Conservation (phyloP, 2,329 filamentous ascomycete genomes). For the Verticillium zaregamsianum region DNA sequence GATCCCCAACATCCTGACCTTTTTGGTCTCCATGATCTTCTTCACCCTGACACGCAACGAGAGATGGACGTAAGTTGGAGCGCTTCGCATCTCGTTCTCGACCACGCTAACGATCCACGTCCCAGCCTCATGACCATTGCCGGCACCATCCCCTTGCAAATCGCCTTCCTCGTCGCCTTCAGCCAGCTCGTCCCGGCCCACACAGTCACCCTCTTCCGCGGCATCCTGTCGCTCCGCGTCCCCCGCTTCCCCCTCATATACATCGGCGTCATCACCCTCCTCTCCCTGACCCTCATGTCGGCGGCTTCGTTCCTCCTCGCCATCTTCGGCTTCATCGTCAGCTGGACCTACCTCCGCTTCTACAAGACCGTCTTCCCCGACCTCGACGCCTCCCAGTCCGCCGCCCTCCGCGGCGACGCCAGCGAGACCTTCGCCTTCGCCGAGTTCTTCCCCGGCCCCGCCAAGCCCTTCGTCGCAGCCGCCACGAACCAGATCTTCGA, state of each 20-base stretch:
- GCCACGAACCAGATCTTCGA: constrained; percentile 73
- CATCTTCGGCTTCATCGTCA: constrained; percentile 75
- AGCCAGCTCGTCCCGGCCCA: constrained; percentile 97
- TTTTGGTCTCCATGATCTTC: constrained; percentile 69
- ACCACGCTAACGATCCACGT: constrained; percentile 14
- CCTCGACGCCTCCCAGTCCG: constrained; percentile 57
- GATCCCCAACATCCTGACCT: constrained; percentile 74
- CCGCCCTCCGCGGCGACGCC: constrained; percentile 77
- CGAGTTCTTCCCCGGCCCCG: constrained; percentile 85
- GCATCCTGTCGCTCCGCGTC: constrained; percentile 83
- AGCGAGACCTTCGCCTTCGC: constrained; percentile 96
- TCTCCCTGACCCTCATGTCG: constrained; percentile 53
- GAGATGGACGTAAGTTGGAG: constrained; percentile 60
- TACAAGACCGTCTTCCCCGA: constrained; percentile 75
- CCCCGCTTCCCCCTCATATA: constrained; percentile 66
- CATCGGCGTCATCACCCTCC: constrained; percentile 68
- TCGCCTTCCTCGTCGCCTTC: constrained; percentile 92
- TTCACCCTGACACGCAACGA: constrained; percentile 65
- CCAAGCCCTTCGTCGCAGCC: constrained; percentile 72
- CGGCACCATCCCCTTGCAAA: constrained; percentile 84
- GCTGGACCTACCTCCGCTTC: constrained; percentile 96
- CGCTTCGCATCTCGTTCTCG: neutral
- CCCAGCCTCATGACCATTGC: constrained; percentile 73
- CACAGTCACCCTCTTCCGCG: constrained; percentile 89
- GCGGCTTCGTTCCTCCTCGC: constrained; percentile 76